A percentile compares a stretch with the other conserved stretches of the same genome.
phyloP scores from a whole-genome alignment of 148 eudicot genomes.

The Nepenthes mirabilis region DNA sequence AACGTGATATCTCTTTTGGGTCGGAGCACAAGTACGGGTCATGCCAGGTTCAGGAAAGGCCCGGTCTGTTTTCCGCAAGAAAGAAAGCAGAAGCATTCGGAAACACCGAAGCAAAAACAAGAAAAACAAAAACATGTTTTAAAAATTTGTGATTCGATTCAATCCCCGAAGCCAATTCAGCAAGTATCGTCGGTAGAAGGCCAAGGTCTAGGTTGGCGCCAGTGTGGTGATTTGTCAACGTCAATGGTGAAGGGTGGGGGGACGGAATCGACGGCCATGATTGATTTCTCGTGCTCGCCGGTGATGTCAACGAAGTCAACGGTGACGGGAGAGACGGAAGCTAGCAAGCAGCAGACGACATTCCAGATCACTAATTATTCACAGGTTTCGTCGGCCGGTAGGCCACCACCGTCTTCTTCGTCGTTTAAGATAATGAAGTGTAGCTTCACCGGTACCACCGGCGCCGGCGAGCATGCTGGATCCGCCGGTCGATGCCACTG shows the following conservation, averaged over 20 bases:
- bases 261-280: constrained; percentile 21
- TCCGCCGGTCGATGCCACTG: constrained; percentile 70
- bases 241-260: not conserved
- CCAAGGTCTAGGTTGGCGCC: too few relatives aligned
- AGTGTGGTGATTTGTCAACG: too few relatives aligned
- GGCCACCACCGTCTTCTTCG: constrained; percentile 39
- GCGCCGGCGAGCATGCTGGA: constrained; percentile 46
- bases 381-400: constrained; percentile 25
- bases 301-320: constrained; percentile 41
- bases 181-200: too few relatives aligned
- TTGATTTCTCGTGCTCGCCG: constrained; percentile 50
- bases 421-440: constrained; percentile 24
- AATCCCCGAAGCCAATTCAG: not conserved
- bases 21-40: constrained; percentile 49
- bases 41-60: constrained; percentile 54
- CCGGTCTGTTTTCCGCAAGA: not conserved
- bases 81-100: not conserved
- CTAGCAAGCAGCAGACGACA: constrained; percentile 3
- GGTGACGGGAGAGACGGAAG: constrained; percentile 45
- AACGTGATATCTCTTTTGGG: constrained; percentile 62
- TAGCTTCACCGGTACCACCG: constrained; percentile 4
- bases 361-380: constrained; percentile 36
- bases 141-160: not conserved
- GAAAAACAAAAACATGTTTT: not conserved
- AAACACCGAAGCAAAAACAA: not conserved